These are phyloP conservation scores for Dryas integrifolia DNA, from an alignment of 331 rosid genomes.

Conservation along the genomic window DNA sequence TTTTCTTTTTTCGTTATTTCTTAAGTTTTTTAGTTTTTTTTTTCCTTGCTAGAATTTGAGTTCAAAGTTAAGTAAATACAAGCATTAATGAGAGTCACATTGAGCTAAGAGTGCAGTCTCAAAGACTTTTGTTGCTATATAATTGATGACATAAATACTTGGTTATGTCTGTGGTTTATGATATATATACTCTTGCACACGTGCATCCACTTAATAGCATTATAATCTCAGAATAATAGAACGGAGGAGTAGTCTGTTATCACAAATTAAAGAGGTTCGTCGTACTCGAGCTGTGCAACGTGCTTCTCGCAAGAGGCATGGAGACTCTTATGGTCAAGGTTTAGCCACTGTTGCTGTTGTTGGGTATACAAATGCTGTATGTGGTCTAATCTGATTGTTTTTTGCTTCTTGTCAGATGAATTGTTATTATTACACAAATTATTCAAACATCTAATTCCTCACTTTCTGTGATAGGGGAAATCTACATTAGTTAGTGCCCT, in stretches of 20 bases:
- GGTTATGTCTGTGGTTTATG: slow-evolving; percentile 7
- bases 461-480: slow-evolving; percentile 61
- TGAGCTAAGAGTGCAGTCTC: not conserved
- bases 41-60: not conserved
- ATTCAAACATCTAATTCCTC: slow-evolving; percentile 14
- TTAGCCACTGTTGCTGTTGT: slow-evolving; percentile 78
- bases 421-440: slow-evolving; percentile 9
- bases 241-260: slow-evolving; percentile 50
- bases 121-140: not conserved
- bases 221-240: slow-evolving; percentile 58
- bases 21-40: not conserved
- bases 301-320: slow-evolving; percentile 80
- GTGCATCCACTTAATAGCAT: slow-evolving; percentile 28
- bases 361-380: slow-evolving; percentile 95
- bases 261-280: slow-evolving; percentile 83
- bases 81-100: not conserved
- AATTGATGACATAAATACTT: not conserved
- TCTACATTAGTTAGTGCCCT: slow-evolving; percentile 80
- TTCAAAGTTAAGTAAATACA: not conserved
- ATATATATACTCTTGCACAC: slow-evolving; percentile 13
- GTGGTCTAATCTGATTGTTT: slow-evolving; percentile 23
- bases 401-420: not conserved
- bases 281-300: slow-evolving; percentile 84
- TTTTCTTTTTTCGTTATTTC: not conserved
- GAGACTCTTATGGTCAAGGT: slow-evolving; percentile 61